Conservation (phyloP, 768 basidiomycete species). For the Tephrocybe rancida region DNA sequence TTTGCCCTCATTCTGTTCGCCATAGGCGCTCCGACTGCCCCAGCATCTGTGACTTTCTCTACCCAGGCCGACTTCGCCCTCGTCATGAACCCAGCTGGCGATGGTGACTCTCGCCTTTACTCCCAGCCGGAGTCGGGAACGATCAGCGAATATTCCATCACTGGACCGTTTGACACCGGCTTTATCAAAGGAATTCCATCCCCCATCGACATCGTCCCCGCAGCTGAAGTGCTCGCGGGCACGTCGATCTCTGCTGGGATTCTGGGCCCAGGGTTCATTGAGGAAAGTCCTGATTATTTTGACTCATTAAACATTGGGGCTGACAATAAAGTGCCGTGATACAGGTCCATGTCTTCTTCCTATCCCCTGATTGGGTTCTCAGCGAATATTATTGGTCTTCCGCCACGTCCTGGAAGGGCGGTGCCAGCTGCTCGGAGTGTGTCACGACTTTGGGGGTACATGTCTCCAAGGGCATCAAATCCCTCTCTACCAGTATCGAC, state of each 20-base stretch:
- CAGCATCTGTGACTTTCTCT: background rate
- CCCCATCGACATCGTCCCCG: background rate
- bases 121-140: background rate
- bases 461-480: background rate
- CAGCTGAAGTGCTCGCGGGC: too few species aligned
- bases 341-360: slow-evolving; percentile 6
- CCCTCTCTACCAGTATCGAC: background rate
- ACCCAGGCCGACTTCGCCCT: background rate
- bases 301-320: too few species aligned
- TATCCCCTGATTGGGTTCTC: background rate
- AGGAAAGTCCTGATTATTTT: too few species aligned
- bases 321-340: background rate
- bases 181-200: background rate
- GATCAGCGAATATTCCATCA: background rate
- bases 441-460: background rate
- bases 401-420: slow-evolving; percentile 2
- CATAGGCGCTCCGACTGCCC: background rate
- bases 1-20: background rate
- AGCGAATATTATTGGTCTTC: slow-evolving; percentile 4
- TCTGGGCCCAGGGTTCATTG: too few species aligned
- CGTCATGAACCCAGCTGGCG: background rate
- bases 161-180: background rate
- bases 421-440: background rate
- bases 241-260: too few species aligned
- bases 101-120: slow-evolving; percentile 1